Conservation (phyloP, 495 filamentous ascomycete genomes). For the Trichoderma orchidacearum region DNA sequence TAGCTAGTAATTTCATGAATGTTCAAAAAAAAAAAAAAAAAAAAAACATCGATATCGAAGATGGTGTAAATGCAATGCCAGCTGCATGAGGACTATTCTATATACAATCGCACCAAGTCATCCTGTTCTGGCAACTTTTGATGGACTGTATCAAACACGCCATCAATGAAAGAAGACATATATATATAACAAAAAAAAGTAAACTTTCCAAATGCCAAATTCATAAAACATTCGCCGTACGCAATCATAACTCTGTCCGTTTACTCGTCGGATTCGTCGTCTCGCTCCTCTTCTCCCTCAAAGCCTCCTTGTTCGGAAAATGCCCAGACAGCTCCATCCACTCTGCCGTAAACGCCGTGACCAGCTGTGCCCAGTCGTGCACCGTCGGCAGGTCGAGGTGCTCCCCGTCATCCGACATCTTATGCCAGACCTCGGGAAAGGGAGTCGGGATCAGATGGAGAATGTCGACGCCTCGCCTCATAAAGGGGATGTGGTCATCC, state of each 20-base stretch:
- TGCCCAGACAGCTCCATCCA: constrained; percentile 85
- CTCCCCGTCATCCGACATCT: constrained; percentile 65
- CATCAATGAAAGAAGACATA: neutral
- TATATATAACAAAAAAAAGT: neutral
- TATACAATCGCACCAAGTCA: neutral
- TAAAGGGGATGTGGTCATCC: constrained; percentile 88
- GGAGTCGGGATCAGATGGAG: constrained; percentile 74
- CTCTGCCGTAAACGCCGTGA: constrained; percentile 76
- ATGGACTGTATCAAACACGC: too few relatives aligned
- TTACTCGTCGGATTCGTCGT: constrained; percentile 7
- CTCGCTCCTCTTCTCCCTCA: neutral
- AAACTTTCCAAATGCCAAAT: neutral
- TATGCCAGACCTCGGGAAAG: constrained; percentile 85
- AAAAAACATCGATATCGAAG: too few relatives aligned
- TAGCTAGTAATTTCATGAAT: too few relatives aligned
- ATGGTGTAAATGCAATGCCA: neutral
- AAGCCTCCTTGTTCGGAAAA: constrained; percentile 20
- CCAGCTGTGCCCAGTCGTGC: constrained; percentile 74
- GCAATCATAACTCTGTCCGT: constrained; percentile 7
- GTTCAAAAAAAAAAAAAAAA: too few relatives aligned
- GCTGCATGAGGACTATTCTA: neutral
- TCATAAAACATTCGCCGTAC: neutral
- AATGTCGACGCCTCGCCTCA: constrained; percentile 71
- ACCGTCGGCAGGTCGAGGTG: constrained; percentile 76
- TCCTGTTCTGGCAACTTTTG: too few relatives aligned